Percentiles rank a stretch among this genome's conserved stretches.
These are phyloP conservation scores for Glycine tomentella DNA, from an alignment of 306 rosid genomes.

Conservation along the genomic window DNA sequence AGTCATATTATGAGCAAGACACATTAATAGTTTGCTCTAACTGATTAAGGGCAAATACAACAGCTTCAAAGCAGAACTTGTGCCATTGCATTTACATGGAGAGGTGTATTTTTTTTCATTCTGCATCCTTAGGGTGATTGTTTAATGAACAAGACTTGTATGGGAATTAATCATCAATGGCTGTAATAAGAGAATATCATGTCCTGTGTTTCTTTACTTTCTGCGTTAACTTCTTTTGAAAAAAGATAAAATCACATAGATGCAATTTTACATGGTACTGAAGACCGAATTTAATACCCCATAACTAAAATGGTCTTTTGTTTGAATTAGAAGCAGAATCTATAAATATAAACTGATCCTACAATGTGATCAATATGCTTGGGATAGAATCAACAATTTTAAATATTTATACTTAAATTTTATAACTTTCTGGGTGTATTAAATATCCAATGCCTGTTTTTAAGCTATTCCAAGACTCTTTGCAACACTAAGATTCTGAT, in stretches of 20 bases:
- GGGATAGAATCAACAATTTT: too few relatives aligned
- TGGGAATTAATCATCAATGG: constrained; percentile 14
- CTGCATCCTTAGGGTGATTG: neutral
- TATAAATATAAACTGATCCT: neutral
- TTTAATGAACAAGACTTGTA: neutral
- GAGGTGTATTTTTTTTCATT: neutral
- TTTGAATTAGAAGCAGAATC: constrained; percentile 5
- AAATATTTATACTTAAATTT: too few relatives aligned
- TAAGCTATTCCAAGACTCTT: neutral
- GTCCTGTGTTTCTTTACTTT: neutral
- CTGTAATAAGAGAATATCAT: constrained; percentile 14
- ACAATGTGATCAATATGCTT: neutral
- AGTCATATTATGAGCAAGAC: constrained; percentile 19
- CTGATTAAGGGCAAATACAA: constrained; percentile 17
- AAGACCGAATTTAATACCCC: neutral
- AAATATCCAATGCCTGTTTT: neutral
- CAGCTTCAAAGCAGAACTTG: neutral
- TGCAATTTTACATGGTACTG: constrained; percentile 9
- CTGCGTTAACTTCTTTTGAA: neutral
- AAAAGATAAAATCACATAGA: neutral
- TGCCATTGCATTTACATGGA: constrained; percentile 11
- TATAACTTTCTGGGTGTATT: neutral
- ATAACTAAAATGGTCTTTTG: constrained; percentile 16
- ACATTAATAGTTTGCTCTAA: neutral
- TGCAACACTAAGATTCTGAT: neutral